Conservation (phyloP, 2,329 filamentous ascomycete species). For the Monilinia laxa region DNA sequence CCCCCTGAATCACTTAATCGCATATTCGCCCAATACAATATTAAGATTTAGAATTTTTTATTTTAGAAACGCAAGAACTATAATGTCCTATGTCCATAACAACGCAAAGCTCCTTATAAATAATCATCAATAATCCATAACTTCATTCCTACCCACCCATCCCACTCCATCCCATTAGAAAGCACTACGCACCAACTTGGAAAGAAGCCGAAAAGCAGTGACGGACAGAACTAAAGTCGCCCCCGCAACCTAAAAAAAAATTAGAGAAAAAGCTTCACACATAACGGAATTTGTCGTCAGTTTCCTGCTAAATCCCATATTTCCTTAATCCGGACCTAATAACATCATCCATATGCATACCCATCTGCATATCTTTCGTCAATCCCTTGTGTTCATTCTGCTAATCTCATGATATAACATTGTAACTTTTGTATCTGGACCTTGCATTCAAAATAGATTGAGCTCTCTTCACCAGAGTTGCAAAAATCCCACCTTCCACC, state of each 20-base stretch:
- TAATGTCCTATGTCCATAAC: background rate
- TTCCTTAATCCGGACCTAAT: conserved; percentile 4
- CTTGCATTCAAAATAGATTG: conserved; percentile 7
- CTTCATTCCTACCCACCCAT: conserved; percentile 1
- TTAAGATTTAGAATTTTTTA: background rate
- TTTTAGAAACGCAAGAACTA: conserved; percentile 8
- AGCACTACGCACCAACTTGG: background rate
- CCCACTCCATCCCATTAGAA: conserved; percentile 9
- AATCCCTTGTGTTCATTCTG: conserved; percentile 12
- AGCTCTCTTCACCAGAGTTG: conserved; percentile 17
- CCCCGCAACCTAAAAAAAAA: background rate
- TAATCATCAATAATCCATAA: conserved; percentile 12
- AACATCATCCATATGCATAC: conserved; percentile 6
- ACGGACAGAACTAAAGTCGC: conserved; percentile 1
- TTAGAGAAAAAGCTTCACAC: conserved; percentile 17
- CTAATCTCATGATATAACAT: background rate
- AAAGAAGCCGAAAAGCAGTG: conserved; percentile 1
- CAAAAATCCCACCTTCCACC: background rate
- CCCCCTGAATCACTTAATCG: background rate
- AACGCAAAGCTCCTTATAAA: conserved; percentile 12
- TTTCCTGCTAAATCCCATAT: conserved; percentile 3
- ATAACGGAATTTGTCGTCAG: background rate
- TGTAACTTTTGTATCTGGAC: background rate
- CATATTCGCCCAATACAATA: background rate
- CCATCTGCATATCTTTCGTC: background rate